These are phyloP conservation scores for Meyerozyma carpophila DNA, from an alignment of 1,139 yeast genomes.

Conservation along the genomic window DNA sequence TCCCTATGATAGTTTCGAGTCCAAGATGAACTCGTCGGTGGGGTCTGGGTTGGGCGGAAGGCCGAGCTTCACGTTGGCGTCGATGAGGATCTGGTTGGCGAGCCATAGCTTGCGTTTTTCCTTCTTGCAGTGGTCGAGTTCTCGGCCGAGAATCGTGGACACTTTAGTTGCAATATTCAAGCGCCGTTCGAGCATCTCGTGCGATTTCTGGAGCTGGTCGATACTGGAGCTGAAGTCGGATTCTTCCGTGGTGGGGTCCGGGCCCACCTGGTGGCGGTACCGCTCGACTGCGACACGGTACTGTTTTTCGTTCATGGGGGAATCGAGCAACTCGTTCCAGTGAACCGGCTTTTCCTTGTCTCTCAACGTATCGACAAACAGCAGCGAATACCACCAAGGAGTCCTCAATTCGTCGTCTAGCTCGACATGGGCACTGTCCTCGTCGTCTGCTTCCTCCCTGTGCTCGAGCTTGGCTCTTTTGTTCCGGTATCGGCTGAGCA, in stretches of 20 bases:
- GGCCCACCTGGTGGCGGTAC: conserved; percentile 22
- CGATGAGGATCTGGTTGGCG: conserved; percentile 54
- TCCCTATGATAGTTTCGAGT: neutral
- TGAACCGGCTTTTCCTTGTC: conserved; percentile 9
- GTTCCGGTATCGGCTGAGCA: conserved; percentile 18
- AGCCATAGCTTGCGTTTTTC: conserved; percentile 47
- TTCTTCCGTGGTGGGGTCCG: conserved; percentile 4
- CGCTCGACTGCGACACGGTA: conserved; percentile 28
- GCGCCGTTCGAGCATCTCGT: conserved; percentile 6
- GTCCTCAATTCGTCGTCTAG: conserved; percentile 29
- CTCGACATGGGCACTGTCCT: conserved; percentile 27
- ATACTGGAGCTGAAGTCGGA: neutral
- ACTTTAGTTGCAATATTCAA: conserved; percentile 45
- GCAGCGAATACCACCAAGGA: conserved; percentile 42
- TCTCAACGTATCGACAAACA: conserved; percentile 22
- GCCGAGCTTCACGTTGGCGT: conserved; percentile 39
- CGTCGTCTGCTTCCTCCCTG: conserved; percentile 15
- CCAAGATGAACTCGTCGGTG: conserved; percentile 4
- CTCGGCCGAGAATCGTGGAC: conserved; percentile 37
- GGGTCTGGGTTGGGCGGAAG: conserved; percentile 11
- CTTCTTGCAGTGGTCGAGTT: conserved; percentile 30
- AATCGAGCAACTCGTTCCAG: conserved; percentile 15
- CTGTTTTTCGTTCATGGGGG: conserved; percentile 32
- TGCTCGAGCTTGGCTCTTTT: conserved; percentile 8
- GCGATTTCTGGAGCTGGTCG: conserved; percentile 3